A percentile compares a stretch with the other conserved stretches of the same genome.
phyloP scores from a whole-genome alignment of 768 basidiomycete species.

The Tulasnella sp. region DNA sequence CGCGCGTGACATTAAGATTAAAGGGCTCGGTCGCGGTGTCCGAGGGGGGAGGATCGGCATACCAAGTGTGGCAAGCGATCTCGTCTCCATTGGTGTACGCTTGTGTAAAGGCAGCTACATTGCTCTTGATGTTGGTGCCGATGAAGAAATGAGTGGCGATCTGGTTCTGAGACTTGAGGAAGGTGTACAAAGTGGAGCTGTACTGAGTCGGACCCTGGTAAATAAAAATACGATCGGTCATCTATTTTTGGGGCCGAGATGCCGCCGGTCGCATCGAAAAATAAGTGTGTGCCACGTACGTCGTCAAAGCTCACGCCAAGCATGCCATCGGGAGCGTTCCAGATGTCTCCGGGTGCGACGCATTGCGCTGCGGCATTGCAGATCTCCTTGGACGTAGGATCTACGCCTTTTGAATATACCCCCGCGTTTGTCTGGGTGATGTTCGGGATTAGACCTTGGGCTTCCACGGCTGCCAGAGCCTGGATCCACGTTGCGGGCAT shows the following conservation, averaged over 20 bases:
- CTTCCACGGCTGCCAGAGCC: background rate
- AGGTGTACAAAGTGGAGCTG: conserved; percentile 44
- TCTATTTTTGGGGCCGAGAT: too few relatives aligned
- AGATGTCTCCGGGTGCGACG: conserved; percentile 1
- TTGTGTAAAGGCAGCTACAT: conserved; percentile 49
- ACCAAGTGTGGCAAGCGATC: too few relatives aligned
- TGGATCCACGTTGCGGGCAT: conserved; percentile 4
- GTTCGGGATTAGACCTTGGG: conserved; percentile 8
- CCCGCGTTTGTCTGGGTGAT: background rate
- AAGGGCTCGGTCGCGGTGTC: too few relatives aligned
- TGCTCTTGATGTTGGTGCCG: conserved; percentile 18
- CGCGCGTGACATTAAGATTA: too few relatives aligned
- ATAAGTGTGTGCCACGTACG: background rate
- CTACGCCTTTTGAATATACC: background rate
- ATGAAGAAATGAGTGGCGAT: conserved; percentile 62
- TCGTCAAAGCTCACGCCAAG: conserved; percentile 11
- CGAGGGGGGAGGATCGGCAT: too few relatives aligned
- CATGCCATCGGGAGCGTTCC: conserved; percentile 10
- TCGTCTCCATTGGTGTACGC: conserved; percentile 36
- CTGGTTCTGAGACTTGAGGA: conserved; percentile 51
- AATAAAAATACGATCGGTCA: too few relatives aligned
- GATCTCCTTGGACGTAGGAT: background rate
- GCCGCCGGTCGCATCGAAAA: too few relatives aligned
- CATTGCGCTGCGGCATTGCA: conserved; percentile 5
- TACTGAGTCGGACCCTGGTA: conserved; percentile 44